A percentile compares a stretch with the other conserved stretches of the same genome.
These are phyloP conservation scores for Halenospora varia DNA, from an alignment of 495 filamentous ascomycete genomes.

Conservation along the genomic window DNA sequence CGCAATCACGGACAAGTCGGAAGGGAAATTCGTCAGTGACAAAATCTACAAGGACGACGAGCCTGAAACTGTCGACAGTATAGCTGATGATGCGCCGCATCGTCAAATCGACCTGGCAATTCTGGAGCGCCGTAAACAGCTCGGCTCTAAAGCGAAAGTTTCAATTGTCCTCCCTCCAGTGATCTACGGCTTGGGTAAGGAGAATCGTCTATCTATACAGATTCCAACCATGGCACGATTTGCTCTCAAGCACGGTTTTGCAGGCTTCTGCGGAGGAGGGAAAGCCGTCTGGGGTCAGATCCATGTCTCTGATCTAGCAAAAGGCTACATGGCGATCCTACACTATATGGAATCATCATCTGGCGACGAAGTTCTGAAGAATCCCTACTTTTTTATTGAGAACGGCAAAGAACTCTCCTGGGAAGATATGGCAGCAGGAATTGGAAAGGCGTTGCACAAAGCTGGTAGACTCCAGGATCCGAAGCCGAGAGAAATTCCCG, in stretches of 20 bases:
- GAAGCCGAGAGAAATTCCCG: constrained; percentile 24
- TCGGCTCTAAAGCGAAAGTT: constrained; percentile 32
- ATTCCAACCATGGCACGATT: constrained; percentile 30
- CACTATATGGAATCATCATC: constrained; percentile 28
- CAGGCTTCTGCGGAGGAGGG: constrained; percentile 27
- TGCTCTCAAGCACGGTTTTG: constrained; percentile 33
- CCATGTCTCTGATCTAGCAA: constrained; percentile 29
- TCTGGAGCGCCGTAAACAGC: constrained; percentile 25
- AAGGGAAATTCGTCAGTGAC: constrained; percentile 21
- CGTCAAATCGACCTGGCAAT: constrained; percentile 39
- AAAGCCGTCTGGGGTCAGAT: constrained; percentile 26
- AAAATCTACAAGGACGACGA: constrained; percentile 34
- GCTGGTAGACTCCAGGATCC: constrained; percentile 23
- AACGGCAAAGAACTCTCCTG: constrained; percentile 32
- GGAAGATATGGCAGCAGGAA: constrained; percentile 22
- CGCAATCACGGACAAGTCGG: neutral
- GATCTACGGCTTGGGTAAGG: constrained; percentile 31
- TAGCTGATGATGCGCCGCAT: constrained; percentile 35
- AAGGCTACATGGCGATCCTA: constrained; percentile 30
- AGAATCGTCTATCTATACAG: constrained; percentile 29
- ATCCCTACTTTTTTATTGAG: constrained; percentile 37
- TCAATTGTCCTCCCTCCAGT: constrained; percentile 34
- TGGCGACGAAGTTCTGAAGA: constrained; percentile 16
- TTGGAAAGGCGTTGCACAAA: constrained; percentile 24
- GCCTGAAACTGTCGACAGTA: constrained; percentile 28